phyloP scores from a whole-genome alignment of 1,284 basidiomycete species.

The Mycosarcoma mackinlayi region DNA sequence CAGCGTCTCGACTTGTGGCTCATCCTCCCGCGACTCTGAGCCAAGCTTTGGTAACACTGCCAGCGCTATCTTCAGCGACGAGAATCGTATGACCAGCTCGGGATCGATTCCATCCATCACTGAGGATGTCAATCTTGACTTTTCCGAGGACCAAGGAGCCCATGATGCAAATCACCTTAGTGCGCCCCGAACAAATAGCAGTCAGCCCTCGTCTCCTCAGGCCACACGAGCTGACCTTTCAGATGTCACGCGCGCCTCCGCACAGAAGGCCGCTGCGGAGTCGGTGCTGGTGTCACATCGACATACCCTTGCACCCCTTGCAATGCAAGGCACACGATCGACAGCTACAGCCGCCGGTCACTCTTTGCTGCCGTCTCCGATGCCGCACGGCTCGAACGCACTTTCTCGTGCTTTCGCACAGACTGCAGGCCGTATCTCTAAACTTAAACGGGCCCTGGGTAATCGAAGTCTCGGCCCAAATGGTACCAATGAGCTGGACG shows the following conservation, averaged over 20 bases:
- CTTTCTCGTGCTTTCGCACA: constrained; percentile 81
- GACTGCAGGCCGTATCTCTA: constrained; percentile 80
- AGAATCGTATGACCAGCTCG: constrained; percentile 13
- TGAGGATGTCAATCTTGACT: constrained; percentile 44
- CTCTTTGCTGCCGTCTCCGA: constrained; percentile 29
- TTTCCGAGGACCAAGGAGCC: constrained; percentile 31
- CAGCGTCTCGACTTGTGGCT: constrained; percentile 36
- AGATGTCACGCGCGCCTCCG: constrained; percentile 23
- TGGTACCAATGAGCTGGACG: constrained; percentile 34
- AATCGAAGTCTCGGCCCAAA: constrained; percentile 32
- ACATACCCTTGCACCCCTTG: constrained; percentile 22
- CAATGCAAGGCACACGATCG: background rate
- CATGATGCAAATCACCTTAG: constrained; percentile 14
- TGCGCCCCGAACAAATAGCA: constrained; percentile 10
- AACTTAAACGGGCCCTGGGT: constrained; percentile 79
- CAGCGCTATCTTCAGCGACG: constrained; percentile 10
- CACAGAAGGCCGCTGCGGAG: constrained; percentile 41
- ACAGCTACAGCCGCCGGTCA: background rate
- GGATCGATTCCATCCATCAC: constrained; percentile 14
- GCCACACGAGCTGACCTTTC: constrained; percentile 6
- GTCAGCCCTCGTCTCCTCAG: constrained; percentile 6
- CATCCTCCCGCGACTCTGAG: constrained; percentile 32
- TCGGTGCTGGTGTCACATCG: constrained; percentile 41
- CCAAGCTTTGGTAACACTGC: constrained; percentile 1
- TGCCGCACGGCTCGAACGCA: constrained; percentile 69